Evolutionary conservation across 2,329 filamentous ascomycete species (phyloP).

Genomic region (Stromatinia cepivora): DNA sequence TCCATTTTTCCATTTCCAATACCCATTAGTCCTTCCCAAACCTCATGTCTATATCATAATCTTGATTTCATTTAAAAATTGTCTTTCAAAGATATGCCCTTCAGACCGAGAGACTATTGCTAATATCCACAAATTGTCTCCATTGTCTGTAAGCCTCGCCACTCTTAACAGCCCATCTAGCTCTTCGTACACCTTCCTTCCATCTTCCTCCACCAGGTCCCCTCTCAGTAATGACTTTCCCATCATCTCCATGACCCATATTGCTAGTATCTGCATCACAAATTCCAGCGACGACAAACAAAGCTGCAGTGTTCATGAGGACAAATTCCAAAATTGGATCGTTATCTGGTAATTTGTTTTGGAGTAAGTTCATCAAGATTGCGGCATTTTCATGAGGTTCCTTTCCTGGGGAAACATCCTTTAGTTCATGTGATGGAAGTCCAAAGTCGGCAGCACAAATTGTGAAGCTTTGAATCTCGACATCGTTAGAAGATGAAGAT

Average conservation of each 20-base stretch:
- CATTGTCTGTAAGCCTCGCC: slow-evolving; percentile 84
- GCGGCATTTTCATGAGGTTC: slow-evolving; percentile 83
- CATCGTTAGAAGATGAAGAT: slow-evolving; percentile 43
- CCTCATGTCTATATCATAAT: neutral
- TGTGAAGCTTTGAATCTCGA: slow-evolving; percentile 72
- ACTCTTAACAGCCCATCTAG: slow-evolving; percentile 83
- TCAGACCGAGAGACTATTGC: slow-evolving; percentile 33
- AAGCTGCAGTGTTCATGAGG: slow-evolving; percentile 85
- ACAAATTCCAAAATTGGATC: slow-evolving; percentile 92
- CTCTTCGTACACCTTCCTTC: slow-evolving; percentile 90
- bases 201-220: slow-evolving; percentile 85
- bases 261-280: slow-evolving; percentile 79
- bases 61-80: neutral
- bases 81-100: neutral
- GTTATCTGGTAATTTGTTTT: slow-evolving; percentile 69
- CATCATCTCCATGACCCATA: slow-evolving; percentile 80
- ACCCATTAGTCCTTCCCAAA: neutral
- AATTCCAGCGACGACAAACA: slow-evolving; percentile 82
- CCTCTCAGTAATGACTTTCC: slow-evolving; percentile 74
- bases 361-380: slow-evolving; percentile 76
- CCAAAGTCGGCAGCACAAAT: slow-evolving; percentile 87
- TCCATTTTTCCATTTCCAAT: neutral
- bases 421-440: slow-evolving; percentile 69
- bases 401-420: slow-evolving; percentile 79
- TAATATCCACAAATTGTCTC: slow-evolving; percentile 79